Evolutionary conservation across 2,329 filamentous ascomycete species (phyloP).

Genomic region (Aspergillus spinulosporus): DNA sequence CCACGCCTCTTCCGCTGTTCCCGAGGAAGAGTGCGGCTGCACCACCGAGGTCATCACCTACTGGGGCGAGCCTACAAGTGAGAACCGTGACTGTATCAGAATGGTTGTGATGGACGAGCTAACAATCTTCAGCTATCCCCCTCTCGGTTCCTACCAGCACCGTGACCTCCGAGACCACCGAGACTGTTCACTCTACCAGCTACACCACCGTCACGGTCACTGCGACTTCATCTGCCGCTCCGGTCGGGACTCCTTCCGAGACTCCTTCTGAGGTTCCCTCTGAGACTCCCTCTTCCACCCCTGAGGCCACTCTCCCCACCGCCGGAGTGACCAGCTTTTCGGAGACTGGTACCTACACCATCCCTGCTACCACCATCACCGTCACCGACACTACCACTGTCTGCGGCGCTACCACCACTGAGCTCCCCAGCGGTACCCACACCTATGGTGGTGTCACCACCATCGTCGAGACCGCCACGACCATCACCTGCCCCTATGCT

Average conservation of each 20-base stretch:
- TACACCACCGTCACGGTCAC: slow-evolving; percentile 22
- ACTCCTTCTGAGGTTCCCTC: slow-evolving; percentile 11
- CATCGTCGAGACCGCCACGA: slow-evolving; percentile 65
- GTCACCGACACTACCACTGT: slow-evolving; percentile 68
- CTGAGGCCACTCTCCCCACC: slow-evolving; percentile 45
- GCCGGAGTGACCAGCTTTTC: slow-evolving; percentile 55
- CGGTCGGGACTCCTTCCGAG: slow-evolving; percentile 15
- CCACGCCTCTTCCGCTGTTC: slow-evolving; percentile 27
- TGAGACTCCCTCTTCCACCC: slow-evolving; percentile 20
- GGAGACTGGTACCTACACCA: slow-evolving; percentile 71
- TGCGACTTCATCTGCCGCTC: not conserved
- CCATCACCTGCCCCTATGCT: slow-evolving; percentile 69
- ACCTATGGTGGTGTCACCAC: slow-evolving; percentile 73
- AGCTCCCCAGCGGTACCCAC: slow-evolving; percentile 64
- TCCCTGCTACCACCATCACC: slow-evolving; percentile 70
- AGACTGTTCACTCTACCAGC: slow-evolving; percentile 21
- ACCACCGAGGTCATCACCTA: slow-evolving; percentile 72
- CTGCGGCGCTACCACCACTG: slow-evolving; percentile 62
- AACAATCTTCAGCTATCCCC: slow-evolving; percentile 39
- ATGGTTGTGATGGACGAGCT: not conserved
- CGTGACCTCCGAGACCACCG: slow-evolving; percentile 24
- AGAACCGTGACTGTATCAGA: slow-evolving; percentile 19
- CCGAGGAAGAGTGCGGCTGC: slow-evolving; percentile 63
- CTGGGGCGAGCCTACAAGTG: slow-evolving; percentile 66
- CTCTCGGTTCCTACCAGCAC: slow-evolving; percentile 23